Evolutionary conservation across 495 filamentous ascomycete species (phyloP).

Genomic region (Chaetomium cochliodes): DNA sequence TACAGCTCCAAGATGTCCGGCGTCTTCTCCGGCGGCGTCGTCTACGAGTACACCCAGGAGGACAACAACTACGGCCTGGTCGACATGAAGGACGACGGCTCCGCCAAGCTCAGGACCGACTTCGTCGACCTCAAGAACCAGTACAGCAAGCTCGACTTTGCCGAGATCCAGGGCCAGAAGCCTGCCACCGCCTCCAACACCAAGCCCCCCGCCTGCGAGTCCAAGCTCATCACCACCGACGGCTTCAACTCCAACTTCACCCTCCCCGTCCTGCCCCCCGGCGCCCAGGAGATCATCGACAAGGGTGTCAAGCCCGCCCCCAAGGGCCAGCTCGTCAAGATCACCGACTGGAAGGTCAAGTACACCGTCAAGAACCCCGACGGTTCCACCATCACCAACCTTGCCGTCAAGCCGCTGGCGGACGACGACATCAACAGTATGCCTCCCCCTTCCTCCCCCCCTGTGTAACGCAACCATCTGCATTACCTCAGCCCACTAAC

Average conservation of each 20-base stretch:
- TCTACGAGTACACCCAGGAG: slow-evolving; percentile 86
- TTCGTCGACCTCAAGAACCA: slow-evolving; percentile 73
- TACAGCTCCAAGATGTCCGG: slow-evolving; percentile 78
- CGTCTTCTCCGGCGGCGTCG: slow-evolving; percentile 79
- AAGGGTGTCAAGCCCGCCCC: slow-evolving; percentile 49
- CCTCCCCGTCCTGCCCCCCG: slow-evolving; percentile 56
- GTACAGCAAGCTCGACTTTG: slow-evolving; percentile 70
- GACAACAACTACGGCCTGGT: slow-evolving; percentile 73
- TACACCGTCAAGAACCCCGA: slow-evolving; percentile 42
- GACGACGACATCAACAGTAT: slow-evolving; percentile 43
- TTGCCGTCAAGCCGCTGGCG: slow-evolving; percentile 45
- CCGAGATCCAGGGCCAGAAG: slow-evolving; percentile 54
- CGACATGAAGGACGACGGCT: slow-evolving; percentile 61
- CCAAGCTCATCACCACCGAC: slow-evolving; percentile 58
- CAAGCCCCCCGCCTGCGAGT: slow-evolving; percentile 57
- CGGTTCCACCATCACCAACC: slow-evolving; percentile 37
- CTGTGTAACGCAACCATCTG: not conserved
- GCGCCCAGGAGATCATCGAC: slow-evolving; percentile 52
- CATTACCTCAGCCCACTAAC: slow-evolving; percentile 1
- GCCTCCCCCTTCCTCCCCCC: slow-evolving; percentile 9
- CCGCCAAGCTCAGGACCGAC: slow-evolving; percentile 63
- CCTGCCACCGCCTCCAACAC: slow-evolving; percentile 53
- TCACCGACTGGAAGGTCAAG: slow-evolving; percentile 45
- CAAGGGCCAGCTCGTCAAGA: slow-evolving; percentile 42
- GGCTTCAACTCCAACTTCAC: slow-evolving; percentile 75